Evolutionary conservation across 352 stramenopile genomes (phyloP), one percentile per base, ranked within the genome.

Genomic region (Globisporangium megalacanthum): DNA sequence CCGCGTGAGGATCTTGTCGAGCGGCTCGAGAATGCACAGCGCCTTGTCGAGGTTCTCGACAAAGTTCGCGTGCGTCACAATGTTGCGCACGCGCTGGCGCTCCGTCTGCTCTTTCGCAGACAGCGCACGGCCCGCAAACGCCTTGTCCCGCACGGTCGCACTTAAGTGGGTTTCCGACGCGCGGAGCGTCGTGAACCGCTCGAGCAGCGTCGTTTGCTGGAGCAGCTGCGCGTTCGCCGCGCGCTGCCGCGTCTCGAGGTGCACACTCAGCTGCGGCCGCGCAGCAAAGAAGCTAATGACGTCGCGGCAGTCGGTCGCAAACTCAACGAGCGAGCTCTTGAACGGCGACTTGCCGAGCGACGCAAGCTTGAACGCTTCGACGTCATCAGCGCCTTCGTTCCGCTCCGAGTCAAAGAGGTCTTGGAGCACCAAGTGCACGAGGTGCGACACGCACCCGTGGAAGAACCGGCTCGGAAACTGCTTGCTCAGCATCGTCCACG

Each of bases 301-400:
- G 42, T 48, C 42, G 42, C 42, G 42, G 42, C 42, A 48, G 42
- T 48, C 42, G n/a, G n/a, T 19, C 15, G 42, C 42, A 9, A 48
- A 48, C 42, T 48, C 42, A 19, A 25, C n/a, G 42, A 48, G 42
- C n/a, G 42, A 48, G 42, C 42, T 48, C 17, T 48, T 48, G 33
- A 54, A 54, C 49, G 49, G 49, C n/a, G 49, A 54, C 19, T 36
- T 22, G 36, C 33, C 33, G 49, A 54, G 42, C 19, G 42, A 48
- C 42, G 42, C 42, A 19, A 48, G 42, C 42, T 48, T 48, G 42
- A 48, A 48, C 6, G 42, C 42, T 3, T 25, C 42, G n/a, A 48
- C 42, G 19, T 48, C 42, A 19, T 48, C 42, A 3, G 42, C 42
- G 42, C 42, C 17, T 8, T 48, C 42, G n/a, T 10, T 6, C 7